Evolutionary conservation across 345 rosid genomes (phyloP).

Genomic region (Excoecaria cochinchinensis): DNA sequence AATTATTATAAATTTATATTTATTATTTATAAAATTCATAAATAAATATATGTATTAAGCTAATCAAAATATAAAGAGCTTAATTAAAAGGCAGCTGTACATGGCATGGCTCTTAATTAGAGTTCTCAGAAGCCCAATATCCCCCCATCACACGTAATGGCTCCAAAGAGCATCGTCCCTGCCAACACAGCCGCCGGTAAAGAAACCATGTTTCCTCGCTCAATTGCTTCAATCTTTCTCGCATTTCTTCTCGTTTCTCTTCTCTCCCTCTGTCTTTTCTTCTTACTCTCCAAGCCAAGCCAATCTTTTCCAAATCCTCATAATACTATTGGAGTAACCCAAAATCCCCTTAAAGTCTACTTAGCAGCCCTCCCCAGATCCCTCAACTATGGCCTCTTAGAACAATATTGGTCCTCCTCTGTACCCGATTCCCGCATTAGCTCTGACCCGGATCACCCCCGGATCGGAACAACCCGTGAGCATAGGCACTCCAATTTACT

Average conservation of each 20-base stretch:
- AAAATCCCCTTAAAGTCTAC: conserved; percentile 58
- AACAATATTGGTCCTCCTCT: conserved; percentile 61
- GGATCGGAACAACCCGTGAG: conserved; percentile 18
- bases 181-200: not conserved
- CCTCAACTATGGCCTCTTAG: conserved; percentile 74
- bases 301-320: conserved; percentile 14
- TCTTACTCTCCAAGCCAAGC: not conserved
- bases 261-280: conserved; percentile 1
- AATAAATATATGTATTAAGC: too few relatives aligned
- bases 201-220: not conserved
- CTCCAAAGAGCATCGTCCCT: not conserved
- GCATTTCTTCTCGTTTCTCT: not conserved
- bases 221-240: conserved; percentile 10
- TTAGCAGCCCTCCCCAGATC: conserved; percentile 85
- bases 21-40: too few relatives aligned
- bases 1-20: too few relatives aligned
- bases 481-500: conserved; percentile 40
- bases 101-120: too few relatives aligned
- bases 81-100: too few relatives aligned
- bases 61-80: too few relatives aligned
- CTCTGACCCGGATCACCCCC: conserved; percentile 66
- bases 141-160: not conserved
- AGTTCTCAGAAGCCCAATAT: too few relatives aligned
- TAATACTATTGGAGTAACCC: not conserved
- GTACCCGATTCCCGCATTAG: conserved; percentile 66